phyloP scores from a whole-genome alignment of 169 alveolate species.

The Neospora caninum region DNA sequence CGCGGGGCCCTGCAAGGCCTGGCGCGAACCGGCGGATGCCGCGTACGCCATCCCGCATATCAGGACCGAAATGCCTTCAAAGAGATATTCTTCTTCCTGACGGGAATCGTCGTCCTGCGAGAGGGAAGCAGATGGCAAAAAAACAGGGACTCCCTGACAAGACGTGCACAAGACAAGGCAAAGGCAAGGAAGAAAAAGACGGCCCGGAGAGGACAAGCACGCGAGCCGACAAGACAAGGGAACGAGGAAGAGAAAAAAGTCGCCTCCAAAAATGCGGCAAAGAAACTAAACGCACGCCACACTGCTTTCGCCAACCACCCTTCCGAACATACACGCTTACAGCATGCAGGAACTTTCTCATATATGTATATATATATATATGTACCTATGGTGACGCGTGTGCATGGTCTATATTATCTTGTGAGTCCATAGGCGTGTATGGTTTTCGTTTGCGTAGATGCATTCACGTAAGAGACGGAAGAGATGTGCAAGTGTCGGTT shows the following conservation, averaged over 20 bases:
- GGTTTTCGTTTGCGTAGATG: too few relatives aligned
- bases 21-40: background rate
- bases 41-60: constrained; percentile 41
- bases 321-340: too few relatives aligned
- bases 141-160: background rate
- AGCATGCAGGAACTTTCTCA: background rate
- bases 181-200: background rate
- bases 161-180: background rate
- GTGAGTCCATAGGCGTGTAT: too few relatives aligned
- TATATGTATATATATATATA: background rate
- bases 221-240: too few relatives aligned
- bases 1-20: background rate
- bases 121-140: background rate
- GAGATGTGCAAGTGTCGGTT: too few relatives aligned
- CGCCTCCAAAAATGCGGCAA: too few relatives aligned
- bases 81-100: constrained; percentile 38
- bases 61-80: constrained; percentile 35
- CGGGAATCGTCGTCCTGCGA: constrained; percentile 56
- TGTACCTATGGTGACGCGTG: background rate
- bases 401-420: too few relatives aligned
- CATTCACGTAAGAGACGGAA: too few relatives aligned
- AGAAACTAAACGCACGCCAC: too few relatives aligned
- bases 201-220: too few relatives aligned
- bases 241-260: too few relatives aligned
- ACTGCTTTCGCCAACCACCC: too few relatives aligned